phyloP scores from a whole-genome alignment of 305 asterid species.

The Plantago coronopus region DNA sequence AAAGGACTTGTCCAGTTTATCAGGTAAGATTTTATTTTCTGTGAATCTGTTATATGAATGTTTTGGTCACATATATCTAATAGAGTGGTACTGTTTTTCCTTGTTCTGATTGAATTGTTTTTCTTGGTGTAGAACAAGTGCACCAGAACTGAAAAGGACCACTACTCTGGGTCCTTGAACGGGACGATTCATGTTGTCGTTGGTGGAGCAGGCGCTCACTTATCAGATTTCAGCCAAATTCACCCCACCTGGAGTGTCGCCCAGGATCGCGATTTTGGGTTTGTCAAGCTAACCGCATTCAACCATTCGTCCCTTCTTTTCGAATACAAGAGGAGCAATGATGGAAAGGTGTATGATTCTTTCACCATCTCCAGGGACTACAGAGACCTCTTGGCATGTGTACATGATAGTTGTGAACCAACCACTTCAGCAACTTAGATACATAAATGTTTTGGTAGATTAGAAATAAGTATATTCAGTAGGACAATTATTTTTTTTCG shows the following conservation, averaged over 20 bases:
- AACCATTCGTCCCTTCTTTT: constrained; percentile 64
- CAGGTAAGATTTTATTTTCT: constrained; percentile 35
- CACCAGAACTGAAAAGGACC: constrained; percentile 44
- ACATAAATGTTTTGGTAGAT: too few relatives aligned
- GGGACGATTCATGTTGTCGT: constrained; percentile 85
- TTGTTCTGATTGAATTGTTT: not conserved
- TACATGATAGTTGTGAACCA: constrained; percentile 64
- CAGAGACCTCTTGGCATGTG: constrained; percentile 70
- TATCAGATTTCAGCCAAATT: constrained; percentile 51
- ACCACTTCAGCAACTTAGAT: constrained; percentile 49
- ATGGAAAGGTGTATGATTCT: constrained; percentile 75
- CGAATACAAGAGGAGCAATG: constrained; percentile 71
- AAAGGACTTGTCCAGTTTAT: constrained; percentile 77
- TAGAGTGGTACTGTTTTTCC: not conserved
- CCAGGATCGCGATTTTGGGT: constrained; percentile 72
- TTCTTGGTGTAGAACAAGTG: constrained; percentile 49
- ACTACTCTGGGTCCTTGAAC: constrained; percentile 54
- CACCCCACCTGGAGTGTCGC: constrained; percentile 59
- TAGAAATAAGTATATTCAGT: too few relatives aligned
- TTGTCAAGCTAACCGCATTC: constrained; percentile 63
- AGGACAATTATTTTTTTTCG: too few relatives aligned
- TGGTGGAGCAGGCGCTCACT: constrained; percentile 75
- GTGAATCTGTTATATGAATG: too few relatives aligned
- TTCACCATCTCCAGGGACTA: constrained; percentile 75
- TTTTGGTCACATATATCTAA: not conserved